phyloP scores from a whole-genome alignment of 2,329 filamentous ascomycete genomes.

The Setomelanomma holmii region DNA sequence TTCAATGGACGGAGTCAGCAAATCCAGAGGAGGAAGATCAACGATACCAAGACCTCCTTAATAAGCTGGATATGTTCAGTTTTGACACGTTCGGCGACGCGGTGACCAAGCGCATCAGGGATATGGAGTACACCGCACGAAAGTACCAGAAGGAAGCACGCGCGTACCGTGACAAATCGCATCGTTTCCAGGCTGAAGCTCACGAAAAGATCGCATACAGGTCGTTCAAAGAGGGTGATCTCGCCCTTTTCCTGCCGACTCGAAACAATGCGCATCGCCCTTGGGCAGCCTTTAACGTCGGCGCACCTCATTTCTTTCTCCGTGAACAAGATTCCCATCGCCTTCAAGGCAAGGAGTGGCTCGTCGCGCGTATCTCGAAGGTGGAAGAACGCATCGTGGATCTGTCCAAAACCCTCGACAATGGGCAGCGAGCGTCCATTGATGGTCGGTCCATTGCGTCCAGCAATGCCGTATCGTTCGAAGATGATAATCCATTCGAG shows the following conservation, averaged over 20 bases:
- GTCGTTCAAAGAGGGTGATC: slow-evolving; percentile 94
- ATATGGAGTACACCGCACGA: slow-evolving; percentile 89
- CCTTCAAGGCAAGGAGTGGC: slow-evolving; percentile 85
- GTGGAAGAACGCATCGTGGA: slow-evolving; percentile 95
- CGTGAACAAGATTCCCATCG: slow-evolving; percentile 91
- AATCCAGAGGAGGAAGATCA: slow-evolving; percentile 71
- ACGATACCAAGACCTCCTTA: slow-evolving; percentile 78
- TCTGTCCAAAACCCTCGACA: slow-evolving; percentile 77
- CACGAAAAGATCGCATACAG: slow-evolving; percentile 96
- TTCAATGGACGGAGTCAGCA: slow-evolving; percentile 81
- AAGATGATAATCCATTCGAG: slow-evolving; percentile 97
- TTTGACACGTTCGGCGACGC: slow-evolving; percentile 84
- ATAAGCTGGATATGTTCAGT: slow-evolving; percentile 78
- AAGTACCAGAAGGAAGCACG: slow-evolving; percentile 92
- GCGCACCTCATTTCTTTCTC: slow-evolving; percentile 95
- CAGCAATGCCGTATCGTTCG: slow-evolving; percentile 63
- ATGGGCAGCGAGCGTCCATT: slow-evolving; percentile 49
- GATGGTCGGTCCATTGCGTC: slow-evolving; percentile 58
- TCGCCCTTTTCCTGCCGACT: slow-evolving; percentile 92
- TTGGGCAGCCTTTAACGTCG: slow-evolving; percentile 98
- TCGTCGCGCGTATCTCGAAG: slow-evolving; percentile 91
- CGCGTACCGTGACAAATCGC: slow-evolving; percentile 85
- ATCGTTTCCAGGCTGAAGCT: slow-evolving; percentile 79
- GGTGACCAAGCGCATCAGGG: slow-evolving; percentile 86
- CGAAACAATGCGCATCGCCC: slow-evolving; percentile 92